Percentiles rank a stretch among this genome's conserved stretches.
Evolutionary conservation across 495 filamentous ascomycete genomes (phyloP).

Genomic region (Penicillium desertorum): DNA sequence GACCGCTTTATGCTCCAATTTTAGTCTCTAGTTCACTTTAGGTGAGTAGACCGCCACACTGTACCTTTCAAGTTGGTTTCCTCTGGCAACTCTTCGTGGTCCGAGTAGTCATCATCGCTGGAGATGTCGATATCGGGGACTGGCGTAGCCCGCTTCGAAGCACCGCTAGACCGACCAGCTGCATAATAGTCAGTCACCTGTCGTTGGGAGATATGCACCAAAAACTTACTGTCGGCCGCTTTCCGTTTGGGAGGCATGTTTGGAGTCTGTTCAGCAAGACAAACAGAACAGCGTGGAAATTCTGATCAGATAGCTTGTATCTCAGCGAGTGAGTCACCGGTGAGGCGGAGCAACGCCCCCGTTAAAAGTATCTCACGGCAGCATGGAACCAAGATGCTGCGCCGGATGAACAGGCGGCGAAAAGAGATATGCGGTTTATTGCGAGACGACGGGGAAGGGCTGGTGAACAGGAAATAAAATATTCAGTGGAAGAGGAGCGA

Average conservation of each 20-base stretch:
- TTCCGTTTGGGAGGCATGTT: constrained; percentile 79
- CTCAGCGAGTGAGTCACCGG: not conserved
- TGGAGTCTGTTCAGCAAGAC: not conserved
- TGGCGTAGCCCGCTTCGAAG: constrained; percentile 66
- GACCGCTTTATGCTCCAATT: constrained; percentile 44
- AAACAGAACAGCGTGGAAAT: not conserved
- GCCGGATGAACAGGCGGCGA: constrained; percentile 21
- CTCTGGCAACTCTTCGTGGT: constrained; percentile 53
- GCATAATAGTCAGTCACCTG: constrained; percentile 35
- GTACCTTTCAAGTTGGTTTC: constrained; percentile 49
- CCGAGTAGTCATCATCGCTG: constrained; percentile 71
- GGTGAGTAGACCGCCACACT: constrained; percentile 49
- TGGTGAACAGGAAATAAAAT: not conserved
- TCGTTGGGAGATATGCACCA: not conserved
- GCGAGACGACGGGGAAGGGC: too few relatives aligned
- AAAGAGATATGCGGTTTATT: not conserved
- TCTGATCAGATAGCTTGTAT: not conserved
- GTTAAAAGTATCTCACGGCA: constrained; percentile 16
- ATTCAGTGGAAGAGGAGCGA: not conserved
- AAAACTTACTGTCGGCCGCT: constrained; percentile 54
- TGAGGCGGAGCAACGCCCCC: constrained; percentile 23
- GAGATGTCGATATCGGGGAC: constrained; percentile 64
- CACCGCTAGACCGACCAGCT: constrained; percentile 57
- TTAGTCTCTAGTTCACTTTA: constrained; percentile 23
- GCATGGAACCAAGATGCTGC: constrained; percentile 25